Percentiles rank a stretch among this genome's conserved stretches.
phyloP scores from a whole-genome alignment of 106 monocot genomes.

The Triglochin maritima region DNA sequence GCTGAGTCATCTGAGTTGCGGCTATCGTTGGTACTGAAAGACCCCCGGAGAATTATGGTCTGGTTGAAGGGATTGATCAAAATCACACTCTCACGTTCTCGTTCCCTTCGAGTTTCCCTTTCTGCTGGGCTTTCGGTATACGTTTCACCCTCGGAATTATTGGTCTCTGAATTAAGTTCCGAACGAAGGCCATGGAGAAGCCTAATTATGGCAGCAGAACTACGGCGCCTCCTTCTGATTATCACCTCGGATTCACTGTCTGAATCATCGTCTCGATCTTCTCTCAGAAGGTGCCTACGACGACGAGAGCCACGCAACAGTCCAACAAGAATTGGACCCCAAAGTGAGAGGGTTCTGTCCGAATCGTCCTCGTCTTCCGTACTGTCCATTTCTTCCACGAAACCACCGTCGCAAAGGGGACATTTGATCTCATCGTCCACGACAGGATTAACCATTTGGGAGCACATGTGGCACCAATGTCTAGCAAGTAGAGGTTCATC shows the following conservation, averaged over 20 bases:
- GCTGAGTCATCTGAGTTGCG: slow-evolving; percentile 5
- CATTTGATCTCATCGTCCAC: slow-evolving; percentile 56
- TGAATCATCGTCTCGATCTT: slow-evolving; percentile 16
- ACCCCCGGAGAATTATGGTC: slow-evolving; percentile 22
- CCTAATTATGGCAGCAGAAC: slow-evolving; percentile 26
- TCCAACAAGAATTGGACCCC: slow-evolving; percentile 47
- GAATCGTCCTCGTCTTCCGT: slow-evolving; percentile 13
- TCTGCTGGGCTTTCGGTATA: slow-evolving; percentile 25
- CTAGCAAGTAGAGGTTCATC: slow-evolving; percentile 27
- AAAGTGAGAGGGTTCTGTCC: slow-evolving; percentile 27
- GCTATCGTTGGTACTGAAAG: not conserved
- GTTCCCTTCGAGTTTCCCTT: not conserved
- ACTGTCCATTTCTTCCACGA: slow-evolving; percentile 51
- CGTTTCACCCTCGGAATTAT: slow-evolving; percentile 16
- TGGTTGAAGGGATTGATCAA: no score
- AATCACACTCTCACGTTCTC: no score
- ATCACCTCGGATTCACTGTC: slow-evolving; percentile 15
- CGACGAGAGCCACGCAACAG: no score
- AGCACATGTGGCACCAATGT: slow-evolving; percentile 71
- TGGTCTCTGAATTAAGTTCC: slow-evolving; percentile 7
- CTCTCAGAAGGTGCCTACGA: slow-evolving; percentile 42
- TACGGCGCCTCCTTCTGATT: slow-evolving; percentile 19
- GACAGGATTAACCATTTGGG: slow-evolving; percentile 29
- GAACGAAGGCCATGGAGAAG: slow-evolving; percentile 26
- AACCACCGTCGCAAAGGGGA: slow-evolving; percentile 47